Percentiles rank a stretch among this genome's conserved stretches.
Evolutionary conservation across 1,284 basidiomycete species (phyloP).

Genomic region (Sphaerobolus stellatus): DNA sequence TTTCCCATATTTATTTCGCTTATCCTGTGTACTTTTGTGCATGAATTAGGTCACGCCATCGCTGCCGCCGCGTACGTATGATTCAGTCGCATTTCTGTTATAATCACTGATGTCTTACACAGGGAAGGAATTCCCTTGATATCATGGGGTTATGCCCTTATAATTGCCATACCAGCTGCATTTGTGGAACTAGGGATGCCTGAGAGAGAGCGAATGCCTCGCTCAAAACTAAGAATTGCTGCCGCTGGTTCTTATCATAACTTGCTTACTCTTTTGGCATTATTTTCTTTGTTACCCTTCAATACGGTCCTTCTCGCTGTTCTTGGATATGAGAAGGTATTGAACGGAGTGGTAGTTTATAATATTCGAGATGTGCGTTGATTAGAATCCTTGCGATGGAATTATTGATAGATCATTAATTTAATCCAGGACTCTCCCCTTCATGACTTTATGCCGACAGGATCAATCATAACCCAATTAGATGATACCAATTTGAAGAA

Average conservation of each 20-base stretch:
- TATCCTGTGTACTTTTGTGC: slow-evolving; percentile 57
- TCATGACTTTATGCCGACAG: slow-evolving; percentile 46
- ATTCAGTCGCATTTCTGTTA: neutral
- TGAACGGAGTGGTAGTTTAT: slow-evolving; percentile 51
- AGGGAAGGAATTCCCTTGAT: slow-evolving; percentile 57
- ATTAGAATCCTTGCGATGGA: neutral
- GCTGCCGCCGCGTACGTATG: slow-evolving; percentile 59
- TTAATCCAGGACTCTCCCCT: slow-evolving; percentile 54
- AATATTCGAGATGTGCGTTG: slow-evolving; percentile 46
- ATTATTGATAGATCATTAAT: neutral
- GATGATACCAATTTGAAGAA: slow-evolving; percentile 52
- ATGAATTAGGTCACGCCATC: slow-evolving; percentile 71
- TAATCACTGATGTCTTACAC: slow-evolving; percentile 3
- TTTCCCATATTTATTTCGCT: slow-evolving; percentile 60
- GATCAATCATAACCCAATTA: slow-evolving; percentile 54
- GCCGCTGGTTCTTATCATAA: slow-evolving; percentile 75
- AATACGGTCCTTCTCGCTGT: slow-evolving; percentile 30
- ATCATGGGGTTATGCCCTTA: slow-evolving; percentile 56
- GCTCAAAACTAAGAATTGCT: slow-evolving; percentile 53
- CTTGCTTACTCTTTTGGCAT: slow-evolving; percentile 41
- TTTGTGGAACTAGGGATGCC: slow-evolving; percentile 58
- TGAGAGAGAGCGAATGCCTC: slow-evolving; percentile 40
- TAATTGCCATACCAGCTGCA: slow-evolving; percentile 63
- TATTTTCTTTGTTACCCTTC: slow-evolving; percentile 19
- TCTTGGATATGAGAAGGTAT: slow-evolving; percentile 51